Base-by-base conservation (phyloP, 305 asterid genomes). In the Solanum hybrid region DNA sequence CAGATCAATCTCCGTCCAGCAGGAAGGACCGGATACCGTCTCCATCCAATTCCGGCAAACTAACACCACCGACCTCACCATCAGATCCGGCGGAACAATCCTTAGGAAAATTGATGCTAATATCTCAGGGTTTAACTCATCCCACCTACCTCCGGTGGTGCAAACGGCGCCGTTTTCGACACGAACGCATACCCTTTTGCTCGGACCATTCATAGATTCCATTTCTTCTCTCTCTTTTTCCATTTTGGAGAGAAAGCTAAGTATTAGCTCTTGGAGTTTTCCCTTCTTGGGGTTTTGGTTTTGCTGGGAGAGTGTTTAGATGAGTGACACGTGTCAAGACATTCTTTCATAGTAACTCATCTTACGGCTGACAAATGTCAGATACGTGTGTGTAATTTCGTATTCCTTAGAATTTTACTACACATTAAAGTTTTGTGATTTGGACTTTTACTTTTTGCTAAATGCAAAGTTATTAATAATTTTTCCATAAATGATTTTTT, bases 31-130 rank as follows among this genome's bases (percentile, higher is more conserved):
- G 2, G 82, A 65, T 13, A 90, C 90, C 4, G 65, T 73, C 89
- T 88, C 89, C 89, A 88, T 33, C 92, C 92, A 90, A 6, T 37
- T 83, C 72, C 45, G 86, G 87, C 92, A 90, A 20, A 90, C 89
- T 17, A 90, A 57, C 15, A 79, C 22, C 82, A 90, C 90, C n/a
- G 78, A n/a, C 87, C 82, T 41, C 29, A 88, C 87, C 84, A 90
- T 83, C 15, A 82, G 79, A 7, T 88, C 89, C 27, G 33, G 87
- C 6, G 90, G 87, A 14, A 51, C 76, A 41, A 90, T 80, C 31
- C 68, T 80, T 11, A 41, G n/a, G 57, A 90, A 90, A 6, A 90
- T 88, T 6, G 57, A 51, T 12, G 80, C 89, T 57, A 90, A 34
- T 88, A 90, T 83, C 37, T 88, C 92, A 3, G 89, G 80, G 75